Percentiles rank a stretch among this genome's conserved stretches.
Evolutionary conservation across 75 land plant species (phyloP).

Genomic region (Pinus albicaulis): DNA sequence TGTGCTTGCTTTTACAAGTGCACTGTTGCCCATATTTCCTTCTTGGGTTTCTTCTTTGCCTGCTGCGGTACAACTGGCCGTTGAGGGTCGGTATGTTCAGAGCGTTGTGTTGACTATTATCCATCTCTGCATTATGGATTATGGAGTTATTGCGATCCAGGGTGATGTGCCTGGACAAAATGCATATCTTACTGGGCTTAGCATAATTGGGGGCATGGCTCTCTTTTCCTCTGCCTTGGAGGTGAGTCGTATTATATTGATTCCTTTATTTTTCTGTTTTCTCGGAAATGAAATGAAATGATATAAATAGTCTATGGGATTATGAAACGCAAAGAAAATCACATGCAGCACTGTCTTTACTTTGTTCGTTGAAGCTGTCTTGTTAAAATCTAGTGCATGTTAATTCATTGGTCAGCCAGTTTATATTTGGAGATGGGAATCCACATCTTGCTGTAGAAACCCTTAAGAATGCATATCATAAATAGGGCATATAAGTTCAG

Average conservation of each 20-base stretch:
- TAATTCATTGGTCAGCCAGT: background rate
- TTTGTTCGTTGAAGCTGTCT: background rate
- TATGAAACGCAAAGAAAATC: background rate
- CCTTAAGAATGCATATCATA: too few relatives aligned
- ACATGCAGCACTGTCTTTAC: background rate
- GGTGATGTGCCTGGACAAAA: constrained; percentile 72
- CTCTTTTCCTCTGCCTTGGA: constrained; percentile 84
- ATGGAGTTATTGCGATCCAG: constrained; percentile 69
- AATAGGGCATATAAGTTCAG: too few relatives aligned
- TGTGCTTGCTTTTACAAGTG: constrained; percentile 63
- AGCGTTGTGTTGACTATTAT: constrained; percentile 43
- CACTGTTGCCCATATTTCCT: constrained; percentile 76
- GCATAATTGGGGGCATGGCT: constrained; percentile 93
- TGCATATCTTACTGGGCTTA: constrained; percentile 83
- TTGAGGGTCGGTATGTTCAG: constrained; percentile 65
- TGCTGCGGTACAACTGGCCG: constrained; percentile 59
- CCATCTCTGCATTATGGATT: constrained; percentile 76
- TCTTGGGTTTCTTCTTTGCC: constrained; percentile 71
- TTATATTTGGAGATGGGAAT: background rate
- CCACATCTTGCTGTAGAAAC: background rate
- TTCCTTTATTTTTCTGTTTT: background rate
- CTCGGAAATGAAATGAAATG: too few relatives aligned
- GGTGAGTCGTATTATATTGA: constrained; percentile 35
- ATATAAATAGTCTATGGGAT: too few relatives aligned
- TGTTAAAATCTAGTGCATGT: background rate